A percentile compares a stretch with the other conserved stretches of the same genome.
phyloP scores from a whole-genome alignment of 176 grass and related monocot species.

The Themeda triandra region DNA sequence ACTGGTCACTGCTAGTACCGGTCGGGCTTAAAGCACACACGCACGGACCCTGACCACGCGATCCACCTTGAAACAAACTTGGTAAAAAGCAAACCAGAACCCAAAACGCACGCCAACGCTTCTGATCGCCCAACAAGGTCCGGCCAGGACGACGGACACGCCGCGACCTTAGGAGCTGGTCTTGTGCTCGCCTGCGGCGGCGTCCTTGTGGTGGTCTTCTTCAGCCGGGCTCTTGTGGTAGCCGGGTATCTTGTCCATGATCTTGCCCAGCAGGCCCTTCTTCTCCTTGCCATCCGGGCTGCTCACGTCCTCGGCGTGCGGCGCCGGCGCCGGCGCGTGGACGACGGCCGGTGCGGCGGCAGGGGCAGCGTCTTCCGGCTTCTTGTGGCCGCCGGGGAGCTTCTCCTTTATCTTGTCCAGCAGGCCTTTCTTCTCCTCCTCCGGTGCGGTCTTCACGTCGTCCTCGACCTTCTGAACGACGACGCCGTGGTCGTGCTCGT shows the following conservation, averaged over 20 bases:
- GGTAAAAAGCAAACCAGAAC: conserved; percentile 19
- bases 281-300: conserved; percentile 76
- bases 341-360: not conserved
- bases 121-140: not conserved
- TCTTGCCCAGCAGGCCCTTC: conserved; percentile 89
- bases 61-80: conserved; percentile 21
- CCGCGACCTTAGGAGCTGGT: conserved; percentile 5
- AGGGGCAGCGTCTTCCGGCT: conserved; percentile 41
- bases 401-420: conserved; percentile 99
- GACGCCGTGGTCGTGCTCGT: conserved; percentile 41
- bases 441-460: conserved; percentile 12
- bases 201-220: conserved; percentile 41
- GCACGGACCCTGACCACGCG: conserved; percentile 22
- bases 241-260: conserved; percentile 91
- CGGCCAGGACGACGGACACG: not conserved
- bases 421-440: conserved; percentile 86
- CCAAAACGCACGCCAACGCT: conserved; percentile 26
- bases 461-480: conserved; percentile 64
- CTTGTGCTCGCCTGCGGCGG: conserved; percentile 41
- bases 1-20: not conserved
- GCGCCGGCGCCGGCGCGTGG: not conserved
- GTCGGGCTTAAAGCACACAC: conserved; percentile 19
- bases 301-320: conserved; percentile 30
- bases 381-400: conserved; percentile 75
- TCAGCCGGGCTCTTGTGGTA: conserved; percentile 60